Evolutionary conservation across 768 basidiomycete genomes (phyloP).

Genomic region (Termitomyces sp.): DNA sequence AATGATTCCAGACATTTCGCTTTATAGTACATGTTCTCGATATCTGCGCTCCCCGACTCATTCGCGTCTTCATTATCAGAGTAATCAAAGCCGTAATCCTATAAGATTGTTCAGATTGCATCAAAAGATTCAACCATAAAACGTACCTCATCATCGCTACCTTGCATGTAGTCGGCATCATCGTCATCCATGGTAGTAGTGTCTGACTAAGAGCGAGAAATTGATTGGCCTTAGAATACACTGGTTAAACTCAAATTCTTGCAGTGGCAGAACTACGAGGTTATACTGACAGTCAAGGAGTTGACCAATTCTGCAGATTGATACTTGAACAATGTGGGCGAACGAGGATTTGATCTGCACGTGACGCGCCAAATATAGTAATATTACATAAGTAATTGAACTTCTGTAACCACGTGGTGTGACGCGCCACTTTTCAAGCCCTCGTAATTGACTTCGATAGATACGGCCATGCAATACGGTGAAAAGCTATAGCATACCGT

Average conservation of each 20-base stretch:
- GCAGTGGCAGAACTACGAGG: not conserved
- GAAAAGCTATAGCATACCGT: not conserved
- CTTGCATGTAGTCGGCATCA: conserved; percentile 93
- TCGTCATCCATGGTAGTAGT: conserved; percentile 73
- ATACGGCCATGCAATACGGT: not conserved
- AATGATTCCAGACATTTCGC: conserved; percentile 72
- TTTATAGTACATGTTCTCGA: conserved; percentile 98
- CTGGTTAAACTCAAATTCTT: not conserved
- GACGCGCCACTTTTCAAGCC: not conserved
- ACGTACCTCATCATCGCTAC: conserved; percentile 75
- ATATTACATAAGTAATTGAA: no score
- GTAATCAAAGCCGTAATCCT: conserved; percentile 97
- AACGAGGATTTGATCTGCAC: not conserved
- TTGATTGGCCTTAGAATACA: not conserved
- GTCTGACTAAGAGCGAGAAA: not conserved
- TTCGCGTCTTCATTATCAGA: conserved; percentile 85
- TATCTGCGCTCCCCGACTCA: conserved; percentile 75
- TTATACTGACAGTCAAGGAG: not conserved
- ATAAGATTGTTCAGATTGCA: conserved; percentile 7
- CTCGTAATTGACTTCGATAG: not conserved
- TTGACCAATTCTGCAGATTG: not conserved
- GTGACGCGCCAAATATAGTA: not conserved
- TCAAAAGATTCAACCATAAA: conserved; percentile 3
- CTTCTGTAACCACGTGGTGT: not conserved
- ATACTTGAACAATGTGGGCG: not conserved